Evolutionary conservation across 2,329 filamentous ascomycete species (phyloP), one percentile per base, ranked within the genome.

Genomic region (Arthrobotrys sinensis): DNA sequence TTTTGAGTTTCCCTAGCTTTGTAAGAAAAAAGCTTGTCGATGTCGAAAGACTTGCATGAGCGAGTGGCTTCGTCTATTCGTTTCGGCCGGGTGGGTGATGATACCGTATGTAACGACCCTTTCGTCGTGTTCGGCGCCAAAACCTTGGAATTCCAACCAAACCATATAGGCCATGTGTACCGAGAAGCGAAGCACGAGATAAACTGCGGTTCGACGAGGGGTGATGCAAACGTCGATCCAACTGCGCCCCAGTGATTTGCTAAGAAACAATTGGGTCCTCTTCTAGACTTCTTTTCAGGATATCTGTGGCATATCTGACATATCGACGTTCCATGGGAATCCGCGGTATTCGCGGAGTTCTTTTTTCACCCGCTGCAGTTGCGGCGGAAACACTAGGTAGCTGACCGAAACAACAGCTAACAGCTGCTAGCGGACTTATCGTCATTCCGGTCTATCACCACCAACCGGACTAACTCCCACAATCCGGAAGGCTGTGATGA

Each of bases 401-500:
- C 21, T 45, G 60, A 16, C 40, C 28, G n/a, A n/a, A 48, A 16
- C 38, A 48, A 16, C 53, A 60, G 21, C 28, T 16, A 32, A 62
- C 36, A 38, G 36, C 36, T 38, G 36, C 12, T 28, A 28, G 24
- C 24, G 24, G 24, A 28, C 24, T 28, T 28, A 28, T 28, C 24
- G 24, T 28, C 24, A 28, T 28, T 28, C 24, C 24, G 24, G 24
- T 28, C 16, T 32, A 28, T 53, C 6, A 32, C 4, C 28, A 53
- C 57, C 21, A 63, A 45, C 43, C 19, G 60, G 24, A 45, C 19
- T 16, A 65, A 1, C 7, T 36, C 12, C 40, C 24, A 43, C 10
- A 40, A 50, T 66, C 62, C 60, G 69, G 62, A 65, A 50, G 69
- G 62, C 69, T 62, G 62, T 73, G 38, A 60, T 60, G 60, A 66